Evolutionary conservation across 495 filamentous ascomycete genomes (phyloP).

Genomic region (Penicillium silybi): DNA sequence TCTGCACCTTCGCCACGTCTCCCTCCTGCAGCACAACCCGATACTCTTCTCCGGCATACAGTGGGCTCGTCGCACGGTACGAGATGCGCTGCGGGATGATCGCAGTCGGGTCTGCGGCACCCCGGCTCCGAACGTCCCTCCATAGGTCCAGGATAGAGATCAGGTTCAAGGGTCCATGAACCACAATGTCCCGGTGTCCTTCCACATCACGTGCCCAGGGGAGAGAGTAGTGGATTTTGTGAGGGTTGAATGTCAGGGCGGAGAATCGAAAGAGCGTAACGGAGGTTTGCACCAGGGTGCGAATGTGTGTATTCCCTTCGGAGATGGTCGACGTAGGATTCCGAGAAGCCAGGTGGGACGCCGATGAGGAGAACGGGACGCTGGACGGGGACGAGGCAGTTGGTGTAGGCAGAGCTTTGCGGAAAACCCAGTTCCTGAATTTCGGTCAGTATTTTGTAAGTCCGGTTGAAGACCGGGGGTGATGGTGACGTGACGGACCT

Average conservation of each 20-base stretch:
- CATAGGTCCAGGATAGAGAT: constrained; percentile 63
- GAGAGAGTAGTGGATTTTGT: constrained; percentile 67
- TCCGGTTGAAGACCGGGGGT: background rate
- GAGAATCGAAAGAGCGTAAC: constrained; percentile 67
- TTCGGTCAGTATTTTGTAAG: background rate
- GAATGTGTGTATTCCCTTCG: constrained; percentile 27
- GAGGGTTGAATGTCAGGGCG: constrained; percentile 67
- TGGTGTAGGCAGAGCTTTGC: constrained; percentile 38
- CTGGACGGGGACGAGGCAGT: constrained; percentile 15
- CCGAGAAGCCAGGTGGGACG: constrained; percentile 19
- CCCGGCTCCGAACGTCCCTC: constrained; percentile 41
- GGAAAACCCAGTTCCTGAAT: constrained; percentile 58
- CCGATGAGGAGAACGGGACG: constrained; percentile 1
- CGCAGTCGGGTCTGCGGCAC: constrained; percentile 6
- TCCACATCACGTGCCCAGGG: constrained; percentile 57
- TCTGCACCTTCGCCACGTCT: constrained; percentile 30
- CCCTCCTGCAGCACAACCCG: constrained; percentile 38
- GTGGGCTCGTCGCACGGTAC: constrained; percentile 56
- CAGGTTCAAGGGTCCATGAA: constrained; percentile 62
- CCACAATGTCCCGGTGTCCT: constrained; percentile 55
- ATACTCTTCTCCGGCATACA: constrained; percentile 57
- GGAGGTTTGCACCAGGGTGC: constrained; percentile 50
- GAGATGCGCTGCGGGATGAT: constrained; percentile 45
- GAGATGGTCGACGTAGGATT: constrained; percentile 18
- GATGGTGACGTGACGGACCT: constrained; percentile 28